Conservation (phyloP, 345 rosid genomes). For the Theobroma cacao region DNA sequence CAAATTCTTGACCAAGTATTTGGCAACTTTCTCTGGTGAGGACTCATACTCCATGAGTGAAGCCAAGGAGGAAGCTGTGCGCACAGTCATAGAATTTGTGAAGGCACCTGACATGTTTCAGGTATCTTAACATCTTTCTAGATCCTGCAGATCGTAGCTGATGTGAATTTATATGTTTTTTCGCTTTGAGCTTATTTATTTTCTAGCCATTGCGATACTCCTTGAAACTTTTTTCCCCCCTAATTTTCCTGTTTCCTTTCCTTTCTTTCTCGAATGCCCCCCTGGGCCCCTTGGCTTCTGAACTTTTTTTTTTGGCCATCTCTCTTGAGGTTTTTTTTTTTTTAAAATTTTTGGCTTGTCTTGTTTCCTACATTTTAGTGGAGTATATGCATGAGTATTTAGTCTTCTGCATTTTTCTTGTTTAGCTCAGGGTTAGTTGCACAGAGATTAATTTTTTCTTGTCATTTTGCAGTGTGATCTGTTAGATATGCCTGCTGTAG, state of each 20-base stretch:
- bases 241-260: no score
- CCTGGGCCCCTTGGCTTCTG: not conserved
- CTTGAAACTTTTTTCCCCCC: not conserved
- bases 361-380: not conserved
- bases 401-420: not conserved
- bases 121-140: conserved; percentile 40
- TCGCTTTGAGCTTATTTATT: not conserved
- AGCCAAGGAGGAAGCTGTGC: conserved; percentile 93
- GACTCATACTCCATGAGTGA: conserved; percentile 58
- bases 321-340: not conserved
- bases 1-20: conserved; percentile 70
- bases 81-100: conserved; percentile 72
- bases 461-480: conserved; percentile 75
- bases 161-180: not conserved
- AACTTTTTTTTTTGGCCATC: not conserved
- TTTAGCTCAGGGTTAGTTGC: not conserved
- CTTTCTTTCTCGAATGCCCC: no score
- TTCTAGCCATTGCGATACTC: not conserved
- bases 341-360: not conserved
- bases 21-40: conserved; percentile 80
- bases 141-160: not conserved
- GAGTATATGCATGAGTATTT: not conserved
- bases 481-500: conserved; percentile 83
- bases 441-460: not conserved
- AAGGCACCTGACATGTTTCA: conserved; percentile 85